phyloP scores from a whole-genome alignment of 2,329 filamentous ascomycete genomes.

The Penicillium corylophilum region DNA sequence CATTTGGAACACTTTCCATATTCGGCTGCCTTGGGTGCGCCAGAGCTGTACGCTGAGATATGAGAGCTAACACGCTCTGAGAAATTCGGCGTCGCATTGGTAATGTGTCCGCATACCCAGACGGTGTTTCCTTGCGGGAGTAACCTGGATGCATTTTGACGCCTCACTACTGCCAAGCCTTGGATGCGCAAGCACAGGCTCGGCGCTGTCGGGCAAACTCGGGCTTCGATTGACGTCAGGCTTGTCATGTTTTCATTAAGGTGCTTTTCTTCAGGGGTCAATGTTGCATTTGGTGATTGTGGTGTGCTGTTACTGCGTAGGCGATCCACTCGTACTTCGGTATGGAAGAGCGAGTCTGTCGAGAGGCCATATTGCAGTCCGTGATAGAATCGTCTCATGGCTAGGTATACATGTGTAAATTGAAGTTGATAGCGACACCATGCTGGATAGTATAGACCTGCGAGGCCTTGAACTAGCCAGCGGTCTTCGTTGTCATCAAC shows the following conservation, averaged over 20 bases:
- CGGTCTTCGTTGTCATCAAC: neutral
- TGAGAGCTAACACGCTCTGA: neutral
- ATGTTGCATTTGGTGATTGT: neutral
- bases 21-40: neutral
- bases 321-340: neutral
- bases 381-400: slow-evolving; percentile 9
- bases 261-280: neutral
- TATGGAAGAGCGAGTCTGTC: slow-evolving; percentile 3
- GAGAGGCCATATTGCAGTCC: slow-evolving; percentile 7
- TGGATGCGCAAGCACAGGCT: slow-evolving; percentile 8
- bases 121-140: neutral
- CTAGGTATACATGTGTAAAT: slow-evolving; percentile 11
- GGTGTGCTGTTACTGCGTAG: neutral
- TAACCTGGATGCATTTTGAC: neutral
- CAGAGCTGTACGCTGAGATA: slow-evolving; percentile 1
- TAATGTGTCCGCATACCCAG: neutral
- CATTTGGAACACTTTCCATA: slow-evolving; percentile 5
- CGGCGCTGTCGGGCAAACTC: slow-evolving; percentile 5
- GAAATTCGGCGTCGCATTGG: neutral
- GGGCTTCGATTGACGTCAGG: slow-evolving; percentile 7
- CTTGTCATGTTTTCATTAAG: neutral
- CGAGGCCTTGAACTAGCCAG: neutral
- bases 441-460: neutral
- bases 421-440: neutral
- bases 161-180: slow-evolving; percentile 1